Evolutionary conservation across 129 eudicot genomes (phyloP).

Genomic region (Glebionis coronaria): DNA sequence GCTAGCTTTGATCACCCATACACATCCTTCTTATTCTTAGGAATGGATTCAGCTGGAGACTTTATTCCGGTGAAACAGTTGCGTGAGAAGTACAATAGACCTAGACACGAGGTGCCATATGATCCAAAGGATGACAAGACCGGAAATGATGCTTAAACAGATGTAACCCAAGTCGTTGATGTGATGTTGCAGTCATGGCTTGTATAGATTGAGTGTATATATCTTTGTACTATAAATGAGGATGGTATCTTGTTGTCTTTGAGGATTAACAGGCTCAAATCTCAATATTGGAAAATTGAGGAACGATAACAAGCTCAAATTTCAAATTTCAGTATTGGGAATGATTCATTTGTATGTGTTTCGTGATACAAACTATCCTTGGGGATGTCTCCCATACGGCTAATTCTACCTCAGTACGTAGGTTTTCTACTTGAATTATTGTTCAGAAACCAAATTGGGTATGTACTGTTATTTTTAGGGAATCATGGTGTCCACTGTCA

Average conservation of each 20-base stretch:
- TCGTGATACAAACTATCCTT: neutral
- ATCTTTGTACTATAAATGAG: conserved; percentile 10
- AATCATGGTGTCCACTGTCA: no score
- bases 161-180: conserved; percentile 18
- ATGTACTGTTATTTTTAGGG: no score
- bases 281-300: neutral
- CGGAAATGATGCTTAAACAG: conserved; percentile 39
- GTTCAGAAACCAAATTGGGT: no score
- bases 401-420: no score
- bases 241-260: conserved; percentile 17
- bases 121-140: conserved; percentile 56
- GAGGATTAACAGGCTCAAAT: conserved; percentile 6
- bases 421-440: no score
- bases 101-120: conserved; percentile 80
- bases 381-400: neutral
- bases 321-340: neutral
- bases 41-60: conserved; percentile 89
- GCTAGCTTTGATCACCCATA: conserved; percentile 90
- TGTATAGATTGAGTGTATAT: conserved; percentile 23
- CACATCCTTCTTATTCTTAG: conserved; percentile 72
- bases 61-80: conserved; percentile 88
- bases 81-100: conserved; percentile 82
- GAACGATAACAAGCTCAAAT: neutral
- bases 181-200: conserved; percentile 20
- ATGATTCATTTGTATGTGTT: neutral